Conservation (phyloP, 106 monocot genomes). For the Chionographis japonica region DNA sequence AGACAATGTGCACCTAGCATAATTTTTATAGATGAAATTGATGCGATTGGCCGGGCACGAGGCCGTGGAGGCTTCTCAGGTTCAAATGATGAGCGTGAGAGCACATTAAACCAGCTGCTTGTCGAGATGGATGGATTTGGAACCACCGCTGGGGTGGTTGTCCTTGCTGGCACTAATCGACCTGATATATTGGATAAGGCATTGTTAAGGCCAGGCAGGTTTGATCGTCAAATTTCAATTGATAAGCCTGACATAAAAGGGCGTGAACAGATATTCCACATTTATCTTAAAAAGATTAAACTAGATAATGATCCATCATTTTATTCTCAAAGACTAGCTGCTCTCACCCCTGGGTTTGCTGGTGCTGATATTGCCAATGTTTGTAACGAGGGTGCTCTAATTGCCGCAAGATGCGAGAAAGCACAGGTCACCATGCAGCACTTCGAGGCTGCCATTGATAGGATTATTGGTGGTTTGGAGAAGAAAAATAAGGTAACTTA, state of each 20-base stretch:
- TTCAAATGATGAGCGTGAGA: conserved; percentile 35
- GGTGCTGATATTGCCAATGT: conserved; percentile 23
- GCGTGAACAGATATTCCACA: conserved; percentile 32
- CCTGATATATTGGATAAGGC: conserved; percentile 42
- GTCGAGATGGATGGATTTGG: conserved; percentile 59
- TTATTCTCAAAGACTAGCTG: conserved; percentile 13
- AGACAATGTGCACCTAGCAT: conserved; percentile 44
- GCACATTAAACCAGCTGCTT: conserved; percentile 40
- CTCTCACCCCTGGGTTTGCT: conserved; percentile 18
- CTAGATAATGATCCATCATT: conserved; percentile 23
- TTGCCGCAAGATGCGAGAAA: conserved; percentile 14
- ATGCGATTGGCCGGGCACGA: conserved; percentile 43
- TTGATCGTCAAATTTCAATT: conserved; percentile 35
- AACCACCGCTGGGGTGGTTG: conserved; percentile 29
- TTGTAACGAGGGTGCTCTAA: conserved; percentile 18
- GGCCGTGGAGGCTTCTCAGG: conserved; percentile 24
- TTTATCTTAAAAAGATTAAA: conserved; percentile 35
- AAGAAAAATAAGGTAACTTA: conserved; percentile 16
- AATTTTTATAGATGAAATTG: conserved; percentile 51
- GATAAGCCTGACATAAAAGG: conserved; percentile 43
- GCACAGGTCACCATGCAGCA: conserved; percentile 10
- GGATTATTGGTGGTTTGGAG: conserved; percentile 23
- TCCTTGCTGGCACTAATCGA: conserved; percentile 42
- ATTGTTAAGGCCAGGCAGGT: conserved; percentile 38
- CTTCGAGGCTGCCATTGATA: conserved; percentile 18